Evolutionary conservation across 352 stramenopile genomes (phyloP).

Genomic region (Globisporangium ultimum): DNA sequence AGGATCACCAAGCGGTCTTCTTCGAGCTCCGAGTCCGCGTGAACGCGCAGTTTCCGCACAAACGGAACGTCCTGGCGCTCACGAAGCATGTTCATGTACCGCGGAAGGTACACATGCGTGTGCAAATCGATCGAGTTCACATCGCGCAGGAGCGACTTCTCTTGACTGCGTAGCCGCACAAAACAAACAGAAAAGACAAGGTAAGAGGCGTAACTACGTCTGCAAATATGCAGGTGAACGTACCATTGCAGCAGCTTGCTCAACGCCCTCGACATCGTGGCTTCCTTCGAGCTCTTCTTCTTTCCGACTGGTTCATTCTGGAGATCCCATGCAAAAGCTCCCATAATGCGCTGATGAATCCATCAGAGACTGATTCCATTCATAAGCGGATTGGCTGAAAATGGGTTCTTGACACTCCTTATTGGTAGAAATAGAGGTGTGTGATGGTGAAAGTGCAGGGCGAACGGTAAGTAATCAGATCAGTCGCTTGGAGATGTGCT

Average conservation of each 20-base stretch:
- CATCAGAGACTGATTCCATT: neutral
- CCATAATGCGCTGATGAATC: neutral
- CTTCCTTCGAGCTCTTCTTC: neutral
- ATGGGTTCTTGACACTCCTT: neutral
- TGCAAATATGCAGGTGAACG: neutral
- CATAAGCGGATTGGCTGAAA: too few relatives aligned
- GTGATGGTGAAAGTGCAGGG: neutral
- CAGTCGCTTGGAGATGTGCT: neutral
- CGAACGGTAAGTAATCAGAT: conserved; percentile 14
- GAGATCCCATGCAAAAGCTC: neutral
- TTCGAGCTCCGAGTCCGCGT: conserved; percentile 21
- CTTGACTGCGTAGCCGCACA: conserved; percentile 14
- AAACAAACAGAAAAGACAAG: neutral
- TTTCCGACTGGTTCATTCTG: neutral
- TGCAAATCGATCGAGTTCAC: conserved; percentile 51
- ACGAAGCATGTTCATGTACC: conserved; percentile 62
- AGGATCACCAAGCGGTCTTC: conserved; percentile 51
- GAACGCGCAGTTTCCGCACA: conserved; percentile 23
- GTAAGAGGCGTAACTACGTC: too few relatives aligned
- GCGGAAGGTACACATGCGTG: conserved; percentile 62
- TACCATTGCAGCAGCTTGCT: conserved; percentile 23
- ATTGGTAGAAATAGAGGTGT: neutral
- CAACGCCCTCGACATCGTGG: conserved; percentile 22
- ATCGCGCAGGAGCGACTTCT: conserved; percentile 32
- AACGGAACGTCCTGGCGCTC: conserved; percentile 40